These are phyloP conservation scores for Aspergillus jensenii DNA, from an alignment of 2,329 filamentous ascomycete species.

Conservation along the genomic window DNA sequence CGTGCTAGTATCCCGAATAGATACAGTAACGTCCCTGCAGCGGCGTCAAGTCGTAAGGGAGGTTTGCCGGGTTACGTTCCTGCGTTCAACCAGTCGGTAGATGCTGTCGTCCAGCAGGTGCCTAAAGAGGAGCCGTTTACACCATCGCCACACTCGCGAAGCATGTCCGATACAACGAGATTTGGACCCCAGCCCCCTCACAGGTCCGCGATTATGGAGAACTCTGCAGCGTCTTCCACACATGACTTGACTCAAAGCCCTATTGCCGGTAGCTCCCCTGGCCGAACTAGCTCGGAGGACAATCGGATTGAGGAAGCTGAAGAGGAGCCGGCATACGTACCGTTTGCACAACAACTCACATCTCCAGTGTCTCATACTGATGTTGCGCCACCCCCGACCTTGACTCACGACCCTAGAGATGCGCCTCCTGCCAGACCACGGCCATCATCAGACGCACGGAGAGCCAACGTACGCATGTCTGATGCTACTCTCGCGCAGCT, in stretches of 20 bases:
- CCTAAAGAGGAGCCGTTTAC: conserved; percentile 23
- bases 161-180: conserved; percentile 33
- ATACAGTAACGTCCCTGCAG: conserved; percentile 36
- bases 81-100: conserved; percentile 36
- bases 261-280: conserved; percentile 27
- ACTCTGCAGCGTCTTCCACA: conserved; percentile 38
- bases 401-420: conserved; percentile 72
- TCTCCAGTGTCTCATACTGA: conserved; percentile 68
- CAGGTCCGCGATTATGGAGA: conserved; percentile 22
- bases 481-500: conserved; percentile 78
- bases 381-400: conserved; percentile 74
- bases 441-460: conserved; percentile 73
- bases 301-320: conserved; percentile 27
- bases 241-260: conserved; percentile 31
- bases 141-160: conserved; percentile 28
- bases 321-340: conserved; percentile 9
- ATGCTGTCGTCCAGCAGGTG: conserved; percentile 34
- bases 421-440: conserved; percentile 69
- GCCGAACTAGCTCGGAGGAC: conserved; percentile 43
- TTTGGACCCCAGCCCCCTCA: conserved; percentile 18
- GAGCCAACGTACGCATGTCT: conserved; percentile 82
- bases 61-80: conserved; percentile 20
- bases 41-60: conserved; percentile 22
- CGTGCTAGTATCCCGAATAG: conserved; percentile 38
- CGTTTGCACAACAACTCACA: conserved; percentile 35